A percentile compares a stretch with the other conserved stretches of the same genome.
Evolutionary conservation across 1,139 yeast genomes (phyloP).

Genomic region (Sugiyamaella japonica): DNA sequence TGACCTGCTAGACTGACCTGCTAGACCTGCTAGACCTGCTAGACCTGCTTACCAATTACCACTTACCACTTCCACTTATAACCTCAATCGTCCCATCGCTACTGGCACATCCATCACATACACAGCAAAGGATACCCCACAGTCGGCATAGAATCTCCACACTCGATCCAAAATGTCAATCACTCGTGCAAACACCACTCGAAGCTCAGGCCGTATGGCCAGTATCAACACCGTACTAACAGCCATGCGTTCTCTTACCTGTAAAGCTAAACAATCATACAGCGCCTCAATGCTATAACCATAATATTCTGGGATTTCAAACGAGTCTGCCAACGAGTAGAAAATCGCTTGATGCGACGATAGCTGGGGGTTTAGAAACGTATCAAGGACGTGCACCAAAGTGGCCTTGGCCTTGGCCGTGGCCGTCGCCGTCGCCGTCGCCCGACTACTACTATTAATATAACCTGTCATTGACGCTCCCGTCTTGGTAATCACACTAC

Average conservation of each 20-base stretch:
- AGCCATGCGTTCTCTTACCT: slow-evolving; percentile 6
- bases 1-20: too few species aligned
- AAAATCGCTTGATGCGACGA: slow-evolving; percentile 18
- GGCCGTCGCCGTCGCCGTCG: too few species aligned
- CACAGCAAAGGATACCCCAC: slow-evolving; percentile 17
- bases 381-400: slow-evolving; percentile 18
- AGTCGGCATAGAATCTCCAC: slow-evolving; percentile 12
- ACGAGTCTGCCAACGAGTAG: slow-evolving; percentile 23
- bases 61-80: too few species aligned
- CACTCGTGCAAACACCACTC: slow-evolving; percentile 8
- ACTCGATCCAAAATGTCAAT: slow-evolving; percentile 18
- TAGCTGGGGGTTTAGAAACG: slow-evolving; percentile 10
- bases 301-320: slow-evolving; percentile 26
- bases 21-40: too few species aligned
- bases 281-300: slow-evolving; percentile 26
- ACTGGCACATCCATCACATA: slow-evolving; percentile 16
- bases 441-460: slow-evolving; percentile 1
- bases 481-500: neutral
- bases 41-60: too few species aligned
- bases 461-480: slow-evolving; percentile 2
- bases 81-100: slow-evolving; percentile 3
- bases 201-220: slow-evolving; percentile 10
- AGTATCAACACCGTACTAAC: slow-evolving; percentile 17
- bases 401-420: neutral
- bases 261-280: slow-evolving; percentile 25